Evolutionary conservation across 2,329 filamentous ascomycete species (phyloP), one percentile per base, ranked within the genome.

Genomic region (Nemania abortiva): DNA sequence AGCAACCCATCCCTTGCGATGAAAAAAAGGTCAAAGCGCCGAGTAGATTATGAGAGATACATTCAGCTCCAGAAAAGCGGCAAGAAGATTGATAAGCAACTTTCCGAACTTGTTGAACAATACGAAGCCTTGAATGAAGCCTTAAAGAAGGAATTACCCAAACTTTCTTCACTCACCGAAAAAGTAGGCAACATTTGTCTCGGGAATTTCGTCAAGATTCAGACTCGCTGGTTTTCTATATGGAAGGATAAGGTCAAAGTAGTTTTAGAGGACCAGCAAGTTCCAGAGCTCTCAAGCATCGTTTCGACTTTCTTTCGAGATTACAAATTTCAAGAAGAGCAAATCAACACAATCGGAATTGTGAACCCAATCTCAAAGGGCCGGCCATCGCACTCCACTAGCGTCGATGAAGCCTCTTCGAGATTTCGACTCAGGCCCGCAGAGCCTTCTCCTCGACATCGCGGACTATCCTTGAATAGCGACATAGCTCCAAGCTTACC

Each of bases 81-180:
- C 70, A 95, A 97, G 80, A 97, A 93, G 74, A 86, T 94, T 13
- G 95, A 98, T 79, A 91, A 94, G 76, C 96, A 95, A 79, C 91
- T 95, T 3, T 85, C 88, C 18, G 94, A 97, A 74, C 89, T 92
- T 47, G 93, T 94, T 22, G 94, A 97, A 76, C 92, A 97, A 78
- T 99, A 97, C 79, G 88, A 93, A 49, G 94, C 94, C 7, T 85
- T 99, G 68, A 98, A 98, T 77, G 93, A 97, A 71, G 94, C 95
- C 0, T 85, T 98, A 68, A 98, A 97, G 81, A 92, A 95, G 73
- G 95, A 98, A 78, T 86, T 99, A 55, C 95, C 95, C 1, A 91
- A 91, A 78, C 86, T 99, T 18, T 97, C 96, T 60, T 82, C 84
- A 7, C 83, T 96, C 71, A 98, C 95, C 1, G 93, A 93, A 70